Conservation (phyloP, 768 basidiomycete species). For the Roridomyces roridus region DNA sequence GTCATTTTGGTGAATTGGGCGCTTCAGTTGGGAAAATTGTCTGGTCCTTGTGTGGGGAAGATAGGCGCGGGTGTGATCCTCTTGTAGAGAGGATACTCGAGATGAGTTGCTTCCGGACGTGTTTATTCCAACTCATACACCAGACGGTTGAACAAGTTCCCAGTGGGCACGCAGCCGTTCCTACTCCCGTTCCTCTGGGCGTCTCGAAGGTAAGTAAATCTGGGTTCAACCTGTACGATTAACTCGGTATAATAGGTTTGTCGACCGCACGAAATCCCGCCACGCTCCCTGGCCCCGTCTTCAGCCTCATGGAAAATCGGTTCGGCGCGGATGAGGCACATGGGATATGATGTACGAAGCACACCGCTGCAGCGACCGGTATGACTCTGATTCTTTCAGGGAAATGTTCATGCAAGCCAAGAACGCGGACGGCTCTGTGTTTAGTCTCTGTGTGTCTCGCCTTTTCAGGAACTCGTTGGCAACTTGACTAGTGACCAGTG, state of each 20-base stretch:
- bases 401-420: neutral
- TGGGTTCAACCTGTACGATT: neutral
- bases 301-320: neutral
- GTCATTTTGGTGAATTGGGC: too few relatives aligned
- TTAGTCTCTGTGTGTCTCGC: neutral
- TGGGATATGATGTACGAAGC: slow-evolving; percentile 17
- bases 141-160: neutral
- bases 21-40: slow-evolving; percentile 3
- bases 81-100: slow-evolving; percentile 5
- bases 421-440: slow-evolving; percentile 12
- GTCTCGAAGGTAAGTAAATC: slow-evolving; percentile 5
- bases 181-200: neutral
- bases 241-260: neutral
- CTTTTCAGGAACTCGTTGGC: neutral
- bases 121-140: neutral
- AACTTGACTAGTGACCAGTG: too few relatives aligned
- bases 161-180: slow-evolving; percentile 12
- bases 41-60: slow-evolving; percentile 3
- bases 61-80: neutral
- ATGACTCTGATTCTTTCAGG: neutral
- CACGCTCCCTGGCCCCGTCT: neutral
- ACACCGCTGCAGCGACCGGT: too few relatives aligned
- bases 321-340: neutral
- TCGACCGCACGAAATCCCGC: neutral
- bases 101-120: slow-evolving; percentile 6